These are phyloP conservation scores for Tetradesmus obliquus DNA, from an alignment of 139 green algal genomes.

Conservation along the genomic window DNA sequence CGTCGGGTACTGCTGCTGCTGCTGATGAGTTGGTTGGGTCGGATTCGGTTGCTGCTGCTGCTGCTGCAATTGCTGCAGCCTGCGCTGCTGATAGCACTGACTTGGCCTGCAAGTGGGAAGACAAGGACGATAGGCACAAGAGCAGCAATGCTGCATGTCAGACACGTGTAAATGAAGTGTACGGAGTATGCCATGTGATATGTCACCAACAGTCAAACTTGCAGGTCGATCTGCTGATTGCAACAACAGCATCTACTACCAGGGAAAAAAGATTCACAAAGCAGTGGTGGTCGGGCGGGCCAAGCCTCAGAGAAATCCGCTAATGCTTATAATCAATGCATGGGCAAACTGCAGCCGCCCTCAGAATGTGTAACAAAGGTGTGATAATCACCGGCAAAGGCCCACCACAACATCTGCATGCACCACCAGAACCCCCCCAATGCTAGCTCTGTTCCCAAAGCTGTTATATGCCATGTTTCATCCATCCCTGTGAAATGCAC, in stretches of 20 bases:
- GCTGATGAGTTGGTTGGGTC: background rate
- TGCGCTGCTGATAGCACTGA: constrained; percentile 6
- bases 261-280: background rate
- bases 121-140: background rate
- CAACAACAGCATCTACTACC: background rate
- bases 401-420: background rate
- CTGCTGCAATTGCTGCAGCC: background rate
- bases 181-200: no score
- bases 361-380: constrained; percentile 65
- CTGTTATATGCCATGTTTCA: no score
- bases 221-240: no score
- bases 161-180: no score
- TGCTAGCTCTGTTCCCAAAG: no score
- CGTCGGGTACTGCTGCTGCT: constrained; percentile 40
- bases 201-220: no score
- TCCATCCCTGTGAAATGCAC: no score
- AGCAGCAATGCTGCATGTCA: background rate
- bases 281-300: background rate
- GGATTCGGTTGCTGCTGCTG: background rate
- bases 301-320: constrained; percentile 73
- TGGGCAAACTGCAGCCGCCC: constrained; percentile 3
- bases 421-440: background rate
- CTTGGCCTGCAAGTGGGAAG: constrained; percentile 43
- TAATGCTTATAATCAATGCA: constrained; percentile 58
- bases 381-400: constrained; percentile 55